Base-by-base conservation (phyloP, 768 basidiomycete genomes). In the Leucocoprinus sp. region DNA sequence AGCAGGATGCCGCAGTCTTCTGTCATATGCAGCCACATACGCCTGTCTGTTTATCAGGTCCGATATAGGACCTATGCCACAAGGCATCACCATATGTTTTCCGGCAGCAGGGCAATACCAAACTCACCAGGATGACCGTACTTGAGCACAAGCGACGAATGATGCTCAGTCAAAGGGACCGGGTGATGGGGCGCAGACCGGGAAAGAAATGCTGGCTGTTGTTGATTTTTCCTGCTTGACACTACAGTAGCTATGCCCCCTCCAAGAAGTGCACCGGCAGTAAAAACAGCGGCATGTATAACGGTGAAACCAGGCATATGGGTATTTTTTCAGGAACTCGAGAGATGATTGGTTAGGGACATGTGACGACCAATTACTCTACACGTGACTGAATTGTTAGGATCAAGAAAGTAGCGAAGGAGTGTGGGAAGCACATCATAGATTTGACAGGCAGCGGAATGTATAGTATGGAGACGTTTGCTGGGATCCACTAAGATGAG, bases 1-100 rank as follows among this genome's bases (percentile, higher is more conserved):
- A 24, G 93, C 77, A 2, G 95, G 93, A 65, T 98, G 93, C 14
- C 90, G 73, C 45, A 93, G 66, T 9, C 89, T 73, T 43, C 96
- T 71, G 62, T 99, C 96, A 61, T 99, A 98, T 7, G 78, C 89
- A 1, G 90, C 82, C 17, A 84, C 81, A 56, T 96, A 97, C 12
- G 86, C 92, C 58, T 78, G 77, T 39, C 91, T 76, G 35, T 82
- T 73, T 17, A 96, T 68, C 9, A 82, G 59, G 64, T 96, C 93
- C 2, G 82, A 72, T 42, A 91, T 72, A 11, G 93, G 93, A 6
- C 93, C 92, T 95, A 53, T n/a, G 49, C 19, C 27, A 22, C 24
- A 34, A 18, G 12, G 11, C 11, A 34, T 28, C 33, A 45, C 8
- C 14, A 28, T 29, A 9, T 22, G 40, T 24, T n/a, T 35, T 37